A percentile compares a stretch with the other conserved stretches of the same genome.
Conservation (phyloP, 2,329 filamentous ascomycete genomes). For the Pestalotiopsis sp. region DNA sequence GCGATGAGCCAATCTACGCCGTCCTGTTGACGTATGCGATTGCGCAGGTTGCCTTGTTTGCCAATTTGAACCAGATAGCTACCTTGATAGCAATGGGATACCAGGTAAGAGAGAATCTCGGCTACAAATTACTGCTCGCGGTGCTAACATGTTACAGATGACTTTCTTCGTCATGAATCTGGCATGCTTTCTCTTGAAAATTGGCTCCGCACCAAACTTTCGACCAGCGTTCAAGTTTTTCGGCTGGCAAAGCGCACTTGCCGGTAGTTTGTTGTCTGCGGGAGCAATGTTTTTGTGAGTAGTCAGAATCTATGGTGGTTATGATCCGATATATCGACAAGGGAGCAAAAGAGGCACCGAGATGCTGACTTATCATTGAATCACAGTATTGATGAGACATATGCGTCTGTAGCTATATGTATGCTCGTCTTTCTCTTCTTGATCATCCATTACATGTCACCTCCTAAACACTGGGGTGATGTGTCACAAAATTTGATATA, state of each 20-base stretch:
- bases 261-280: conserved; percentile 75
- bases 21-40: conserved; percentile 76
- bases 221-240: conserved; percentile 88
- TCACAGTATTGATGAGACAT: conserved; percentile 71
- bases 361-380: no score
- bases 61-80: conserved; percentile 85
- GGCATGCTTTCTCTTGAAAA: conserved; percentile 83
- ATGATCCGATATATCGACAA: no score
- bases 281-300: conserved; percentile 77
- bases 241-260: conserved; percentile 79
- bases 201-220: conserved; percentile 87
- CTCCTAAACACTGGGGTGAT: conserved; percentile 88
- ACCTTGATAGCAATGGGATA: conserved; percentile 91
- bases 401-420: conserved; percentile 74
- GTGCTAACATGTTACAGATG: conserved; percentile 55
- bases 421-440: conserved; percentile 78
- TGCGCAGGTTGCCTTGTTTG: conserved; percentile 78
- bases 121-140: not conserved
- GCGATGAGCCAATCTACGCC: conserved; percentile 76
- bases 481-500: conserved; percentile 90
- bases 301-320: no score
- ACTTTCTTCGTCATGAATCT: conserved; percentile 89
- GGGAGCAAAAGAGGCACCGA: no score
- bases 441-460: conserved; percentile 82
- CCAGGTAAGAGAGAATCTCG: conserved; percentile 50